Evolutionary conservation across 1,139 yeast genomes (phyloP).

Genomic region (Zygoascus hellenicus): DNA sequence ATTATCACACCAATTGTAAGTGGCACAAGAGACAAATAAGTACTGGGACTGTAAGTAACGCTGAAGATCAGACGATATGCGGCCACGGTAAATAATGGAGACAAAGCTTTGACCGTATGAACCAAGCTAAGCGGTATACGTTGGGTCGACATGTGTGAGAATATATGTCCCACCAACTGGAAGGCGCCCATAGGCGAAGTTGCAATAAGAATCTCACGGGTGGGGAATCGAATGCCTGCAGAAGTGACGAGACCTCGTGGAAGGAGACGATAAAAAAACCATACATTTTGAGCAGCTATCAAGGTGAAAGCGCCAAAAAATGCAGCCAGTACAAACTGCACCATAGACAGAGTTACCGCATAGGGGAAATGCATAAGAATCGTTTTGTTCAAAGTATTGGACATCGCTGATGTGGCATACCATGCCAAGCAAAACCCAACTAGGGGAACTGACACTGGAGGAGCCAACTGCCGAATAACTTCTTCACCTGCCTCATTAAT

Average conservation of each 20-base stretch:
- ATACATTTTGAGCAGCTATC: conserved; percentile 21
- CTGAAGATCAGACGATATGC: conserved; percentile 61
- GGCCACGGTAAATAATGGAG: conserved; percentile 82
- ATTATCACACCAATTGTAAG: conserved; percentile 77
- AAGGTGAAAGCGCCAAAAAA: conserved; percentile 46
- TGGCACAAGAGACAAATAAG: conserved; percentile 74
- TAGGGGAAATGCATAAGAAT: conserved; percentile 63
- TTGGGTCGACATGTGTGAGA: conserved; percentile 84
- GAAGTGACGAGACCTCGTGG: conserved; percentile 31
- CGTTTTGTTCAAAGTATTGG: conserved; percentile 73
- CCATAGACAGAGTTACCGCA: conserved; percentile 80
- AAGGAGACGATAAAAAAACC: conserved; percentile 19
- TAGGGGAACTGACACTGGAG: conserved; percentile 36
- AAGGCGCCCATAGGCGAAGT: conserved; percentile 91
- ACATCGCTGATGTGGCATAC: conserved; percentile 77
- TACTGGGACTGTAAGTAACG: conserved; percentile 51
- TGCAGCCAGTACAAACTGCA: conserved; percentile 72
- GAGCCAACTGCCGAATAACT: conserved; percentile 33
- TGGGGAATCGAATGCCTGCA: conserved; percentile 42
- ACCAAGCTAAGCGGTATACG: conserved; percentile 85
- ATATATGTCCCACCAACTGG: conserved; percentile 84
- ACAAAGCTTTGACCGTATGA: conserved; percentile 84
- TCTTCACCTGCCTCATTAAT: conserved; percentile 26
- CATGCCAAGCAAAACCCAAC: conserved; percentile 57
- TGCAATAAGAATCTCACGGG: conserved; percentile 49